These are phyloP conservation scores for Fusarium mundagurra DNA, from an alignment of 2,329 filamentous ascomycete species.

Conservation along the genomic window DNA sequence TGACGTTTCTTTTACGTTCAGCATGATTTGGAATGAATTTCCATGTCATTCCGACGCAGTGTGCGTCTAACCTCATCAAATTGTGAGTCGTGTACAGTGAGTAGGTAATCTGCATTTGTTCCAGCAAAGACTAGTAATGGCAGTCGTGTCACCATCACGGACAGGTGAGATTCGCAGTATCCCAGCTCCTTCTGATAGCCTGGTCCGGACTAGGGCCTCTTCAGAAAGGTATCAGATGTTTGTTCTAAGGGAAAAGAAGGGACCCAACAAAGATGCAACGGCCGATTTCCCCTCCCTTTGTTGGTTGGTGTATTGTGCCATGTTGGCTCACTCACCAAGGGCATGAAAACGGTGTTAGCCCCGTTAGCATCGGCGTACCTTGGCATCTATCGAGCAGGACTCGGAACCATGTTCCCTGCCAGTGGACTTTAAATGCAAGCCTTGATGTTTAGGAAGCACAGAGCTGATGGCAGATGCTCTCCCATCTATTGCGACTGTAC, in stretches of 20 bases:
- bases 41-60: constrained; percentile 6
- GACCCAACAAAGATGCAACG: constrained; percentile 7
- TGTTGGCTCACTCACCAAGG: constrained; percentile 11
- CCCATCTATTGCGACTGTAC: not conserved
- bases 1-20: not conserved
- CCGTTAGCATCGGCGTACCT: constrained; percentile 10
- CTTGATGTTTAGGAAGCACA: not conserved
- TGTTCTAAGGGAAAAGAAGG: not conserved
- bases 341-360: constrained; percentile 15
- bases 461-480: not conserved
- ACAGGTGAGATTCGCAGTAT: not conserved
- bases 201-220: not conserved
- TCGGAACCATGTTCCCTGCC: constrained; percentile 25
- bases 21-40: not conserved
- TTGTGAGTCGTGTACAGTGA: not conserved
- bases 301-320: constrained; percentile 10
- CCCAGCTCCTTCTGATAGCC: not conserved
- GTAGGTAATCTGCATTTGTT: not conserved
- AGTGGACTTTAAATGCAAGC: constrained; percentile 8
- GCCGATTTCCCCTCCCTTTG: not conserved
- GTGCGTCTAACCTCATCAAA: not conserved
- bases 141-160: not conserved
- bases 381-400: constrained; percentile 19
- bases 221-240: not conserved
- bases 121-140: not conserved